Evolutionary conservation across 768 basidiomycete genomes (phyloP), one percentile per base, ranked within the genome.

Genomic region (Suillus occidentalis): DNA sequence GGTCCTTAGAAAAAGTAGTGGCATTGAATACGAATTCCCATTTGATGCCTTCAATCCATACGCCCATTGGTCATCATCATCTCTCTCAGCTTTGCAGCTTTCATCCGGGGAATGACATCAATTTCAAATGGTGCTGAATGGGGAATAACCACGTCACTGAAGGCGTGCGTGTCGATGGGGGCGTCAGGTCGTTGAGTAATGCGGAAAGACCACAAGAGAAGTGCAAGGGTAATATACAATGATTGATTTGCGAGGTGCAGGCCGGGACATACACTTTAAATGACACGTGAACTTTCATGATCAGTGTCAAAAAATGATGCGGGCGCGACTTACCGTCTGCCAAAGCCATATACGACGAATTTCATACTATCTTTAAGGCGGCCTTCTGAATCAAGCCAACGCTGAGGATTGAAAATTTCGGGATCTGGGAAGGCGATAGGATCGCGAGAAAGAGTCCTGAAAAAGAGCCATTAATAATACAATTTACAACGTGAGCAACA

Each of bases 141-240:
- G 0, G 83, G 76, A 70, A 88, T 87, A 13, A 86, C 83, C 6
- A 81, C 82, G 68, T 87, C 84, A 5, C 83, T 85, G 71, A 89
- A 87, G 0, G 81, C 85, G 45, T 83, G 72, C 3, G 81, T 80
- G 71, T 90, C 84, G 63, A 90, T 87, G 0, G 86, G 85, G 6
- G 76, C 71, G 3, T 72, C 66, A 0, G 82, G 80, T 66, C 85
- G 83, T 25, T 81, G 68, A 13, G 73, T 74, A 39, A 89, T 78
- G 1, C 71, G 79, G 76, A 89, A 89, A 0, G 87, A 83, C 86
- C 87, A 89, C 18, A 87, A 78, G 12, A 86, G 72, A 13, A 87
- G 76, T 0, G 87, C 85, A 0, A 86, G 83, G 69, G 84, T 87
- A 55, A 89, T 76, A 68, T 85, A 87, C 1, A 89, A 75, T 1